These are phyloP conservation scores for Arthroderma uncinatum DNA, from an alignment of 2,329 filamentous ascomycete genomes.

Conservation along the genomic window DNA sequence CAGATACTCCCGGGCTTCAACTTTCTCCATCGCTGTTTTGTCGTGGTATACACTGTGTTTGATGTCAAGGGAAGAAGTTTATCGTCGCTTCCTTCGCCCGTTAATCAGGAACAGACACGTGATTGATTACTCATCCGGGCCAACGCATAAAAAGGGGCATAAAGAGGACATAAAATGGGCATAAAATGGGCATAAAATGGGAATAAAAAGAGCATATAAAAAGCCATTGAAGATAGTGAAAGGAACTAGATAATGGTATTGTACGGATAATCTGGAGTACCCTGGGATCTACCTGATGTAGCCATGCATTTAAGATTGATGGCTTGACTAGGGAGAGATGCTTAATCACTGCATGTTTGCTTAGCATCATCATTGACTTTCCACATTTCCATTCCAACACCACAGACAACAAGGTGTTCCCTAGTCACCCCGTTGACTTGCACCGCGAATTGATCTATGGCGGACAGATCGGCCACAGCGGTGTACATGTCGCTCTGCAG, in stretches of 20 bases:
- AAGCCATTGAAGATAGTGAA: too few relatives aligned
- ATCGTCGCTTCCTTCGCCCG: neutral
- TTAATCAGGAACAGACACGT: neutral
- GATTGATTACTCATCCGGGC: neutral
- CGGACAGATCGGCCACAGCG: constrained; percentile 46
- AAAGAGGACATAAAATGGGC: too few relatives aligned
- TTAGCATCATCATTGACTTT: constrained; percentile 4
- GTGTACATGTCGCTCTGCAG: constrained; percentile 30
- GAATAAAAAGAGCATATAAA: too few relatives aligned
- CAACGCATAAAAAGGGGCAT: too few relatives aligned
- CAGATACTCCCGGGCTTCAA: constrained; percentile 29
- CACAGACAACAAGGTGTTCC: constrained; percentile 33
- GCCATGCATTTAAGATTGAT: neutral
- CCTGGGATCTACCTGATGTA: neutral
- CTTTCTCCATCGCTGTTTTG: constrained; percentile 25
- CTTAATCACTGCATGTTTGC: constrained; percentile 10
- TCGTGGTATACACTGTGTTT: neutral
- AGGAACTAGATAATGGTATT: too few relatives aligned
- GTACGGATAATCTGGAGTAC: neutral
- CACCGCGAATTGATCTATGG: constrained; percentile 33
- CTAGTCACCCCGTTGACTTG: constrained; percentile 3
- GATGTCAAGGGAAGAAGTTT: neutral
- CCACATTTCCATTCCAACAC: constrained; percentile 42
- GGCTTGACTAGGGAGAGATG: constrained; percentile 2
- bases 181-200: too few relatives aligned